A percentile compares a stretch with the other conserved stretches of the same genome.
phyloP scores from a whole-genome alignment of 257 asterid species.

The Forsythia suspensa region DNA sequence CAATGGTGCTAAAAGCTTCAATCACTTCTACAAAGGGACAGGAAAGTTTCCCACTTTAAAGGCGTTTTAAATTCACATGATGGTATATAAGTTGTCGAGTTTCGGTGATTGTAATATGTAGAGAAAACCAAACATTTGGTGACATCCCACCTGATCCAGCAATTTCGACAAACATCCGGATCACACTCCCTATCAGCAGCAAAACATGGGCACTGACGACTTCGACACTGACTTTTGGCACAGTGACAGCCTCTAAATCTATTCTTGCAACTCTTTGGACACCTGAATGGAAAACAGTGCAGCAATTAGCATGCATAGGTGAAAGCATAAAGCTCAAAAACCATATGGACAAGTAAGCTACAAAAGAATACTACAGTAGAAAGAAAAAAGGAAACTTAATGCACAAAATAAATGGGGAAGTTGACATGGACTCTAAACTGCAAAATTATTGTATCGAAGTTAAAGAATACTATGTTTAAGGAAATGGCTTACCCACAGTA shows the following conservation, averaged over 20 bases:
- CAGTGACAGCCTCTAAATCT: slow-evolving; percentile 98
- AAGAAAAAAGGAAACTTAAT: not conserved
- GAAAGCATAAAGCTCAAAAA: slow-evolving; percentile 8
- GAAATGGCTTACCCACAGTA: slow-evolving; percentile 82
- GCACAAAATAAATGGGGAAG: slow-evolving; percentile 5
- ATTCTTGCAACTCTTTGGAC: slow-evolving; percentile 93
- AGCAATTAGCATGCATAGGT: not conserved
- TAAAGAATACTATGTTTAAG: not conserved
- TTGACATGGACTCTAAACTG: slow-evolving; percentile 1
- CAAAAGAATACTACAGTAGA: slow-evolving; percentile 1
- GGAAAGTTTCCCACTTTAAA: not conserved
- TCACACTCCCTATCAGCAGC: slow-evolving; percentile 96
- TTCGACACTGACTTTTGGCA: slow-evolving; percentile 97
- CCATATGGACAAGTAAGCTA: not conserved
- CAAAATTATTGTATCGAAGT: slow-evolving; percentile 1
- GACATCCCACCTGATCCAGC: slow-evolving; percentile 84
- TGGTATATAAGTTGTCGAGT: not conserved
- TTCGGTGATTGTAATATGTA: not conserved
- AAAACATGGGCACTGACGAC: slow-evolving; percentile 98
- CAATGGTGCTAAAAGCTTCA: not conserved
- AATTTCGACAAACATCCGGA: slow-evolving; percentile 97
- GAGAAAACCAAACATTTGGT: slow-evolving; percentile 12
- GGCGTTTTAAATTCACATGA: not conserved
- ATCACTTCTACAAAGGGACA: not conserved
- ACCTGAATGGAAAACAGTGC: slow-evolving; percentile 46